phyloP scores from a whole-genome alignment of 1,284 basidiomycete species.

The Heterobasidion annosum region DNA sequence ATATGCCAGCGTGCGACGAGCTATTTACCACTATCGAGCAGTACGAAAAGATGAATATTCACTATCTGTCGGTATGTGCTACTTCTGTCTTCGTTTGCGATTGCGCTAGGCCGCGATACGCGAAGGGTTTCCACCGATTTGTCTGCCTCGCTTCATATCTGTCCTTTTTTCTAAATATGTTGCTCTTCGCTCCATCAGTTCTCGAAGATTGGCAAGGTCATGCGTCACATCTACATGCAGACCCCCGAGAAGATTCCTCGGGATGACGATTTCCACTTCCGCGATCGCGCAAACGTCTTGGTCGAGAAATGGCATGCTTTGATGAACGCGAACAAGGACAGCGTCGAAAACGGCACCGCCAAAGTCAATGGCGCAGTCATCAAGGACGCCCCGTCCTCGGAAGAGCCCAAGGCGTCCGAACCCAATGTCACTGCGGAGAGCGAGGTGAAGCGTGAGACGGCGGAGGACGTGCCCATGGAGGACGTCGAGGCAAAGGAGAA shows the following conservation, averaged over 20 bases:
- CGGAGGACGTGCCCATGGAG: slow-evolving; percentile 5
- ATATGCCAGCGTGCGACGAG: slow-evolving; percentile 71
- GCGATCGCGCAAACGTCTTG: slow-evolving; percentile 64
- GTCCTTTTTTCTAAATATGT: neutral
- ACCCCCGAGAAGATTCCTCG: slow-evolving; percentile 61
- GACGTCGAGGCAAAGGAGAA: slow-evolving; percentile 12
- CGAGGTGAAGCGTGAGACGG: neutral
- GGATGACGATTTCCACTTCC: slow-evolving; percentile 84
- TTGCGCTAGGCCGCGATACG: neutral
- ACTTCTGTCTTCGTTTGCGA: neutral
- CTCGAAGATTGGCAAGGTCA: slow-evolving; percentile 98
- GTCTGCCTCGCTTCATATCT: slow-evolving; percentile 16
- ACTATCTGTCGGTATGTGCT: slow-evolving; percentile 60
- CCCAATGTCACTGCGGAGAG: neutral
- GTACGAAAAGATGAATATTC: slow-evolving; percentile 78
- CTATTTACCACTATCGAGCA: slow-evolving; percentile 80
- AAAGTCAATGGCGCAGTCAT: slow-evolving; percentile 10
- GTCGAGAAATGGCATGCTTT: slow-evolving; percentile 72
- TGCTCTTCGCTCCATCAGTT: slow-evolving; percentile 36
- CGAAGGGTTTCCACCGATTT: neutral
- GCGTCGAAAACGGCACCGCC: slow-evolving; percentile 1
- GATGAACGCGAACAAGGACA: slow-evolving; percentile 38
- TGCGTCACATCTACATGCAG: slow-evolving; percentile 86
- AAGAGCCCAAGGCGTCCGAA: neutral
- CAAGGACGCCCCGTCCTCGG: neutral